phyloP scores from a whole-genome alignment of 257 asterid genomes.

The Echium plantagineum region DNA sequence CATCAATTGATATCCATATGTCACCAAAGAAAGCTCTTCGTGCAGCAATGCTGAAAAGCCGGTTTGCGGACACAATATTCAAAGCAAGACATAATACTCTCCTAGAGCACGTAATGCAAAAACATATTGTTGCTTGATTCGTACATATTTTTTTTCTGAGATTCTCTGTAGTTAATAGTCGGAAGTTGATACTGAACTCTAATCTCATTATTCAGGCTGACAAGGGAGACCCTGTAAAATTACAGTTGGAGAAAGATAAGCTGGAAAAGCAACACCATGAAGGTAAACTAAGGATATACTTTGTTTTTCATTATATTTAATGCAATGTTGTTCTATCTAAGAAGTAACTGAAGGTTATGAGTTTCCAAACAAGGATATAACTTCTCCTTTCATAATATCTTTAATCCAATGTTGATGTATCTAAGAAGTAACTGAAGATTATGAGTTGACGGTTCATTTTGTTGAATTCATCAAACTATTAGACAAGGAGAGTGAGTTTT shows the following conservation, averaged over 20 bases:
- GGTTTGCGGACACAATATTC: slow-evolving; percentile 68
- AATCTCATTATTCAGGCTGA: slow-evolving; percentile 26
- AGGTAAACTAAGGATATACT: slow-evolving; percentile 25
- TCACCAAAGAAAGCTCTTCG: slow-evolving; percentile 68
- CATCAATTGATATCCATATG: slow-evolving; percentile 21
- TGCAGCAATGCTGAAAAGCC: slow-evolving; percentile 65
- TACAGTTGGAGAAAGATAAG: slow-evolving; percentile 46
- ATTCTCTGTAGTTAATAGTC: too few species aligned
- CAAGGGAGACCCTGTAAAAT: slow-evolving; percentile 27
- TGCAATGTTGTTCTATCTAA: background rate
- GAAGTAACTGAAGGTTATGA: background rate
- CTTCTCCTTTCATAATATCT: background rate
- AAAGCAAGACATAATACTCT: slow-evolving; percentile 26
- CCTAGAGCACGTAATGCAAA: slow-evolving; percentile 4
- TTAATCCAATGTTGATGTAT: background rate
- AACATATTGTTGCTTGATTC: slow-evolving; percentile 2
- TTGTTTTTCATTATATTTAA: background rate
- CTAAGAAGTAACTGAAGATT: background rate
- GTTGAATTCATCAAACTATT: background rate
- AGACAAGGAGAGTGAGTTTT: too few species aligned
- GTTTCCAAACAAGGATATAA: background rate
- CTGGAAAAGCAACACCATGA: slow-evolving; percentile 45
- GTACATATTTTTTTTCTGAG: background rate
- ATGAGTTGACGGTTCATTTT: background rate
- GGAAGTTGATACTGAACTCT: background rate